phyloP scores from a whole-genome alignment of 768 basidiomycete species.

The Strobilomyces dryophilus region DNA sequence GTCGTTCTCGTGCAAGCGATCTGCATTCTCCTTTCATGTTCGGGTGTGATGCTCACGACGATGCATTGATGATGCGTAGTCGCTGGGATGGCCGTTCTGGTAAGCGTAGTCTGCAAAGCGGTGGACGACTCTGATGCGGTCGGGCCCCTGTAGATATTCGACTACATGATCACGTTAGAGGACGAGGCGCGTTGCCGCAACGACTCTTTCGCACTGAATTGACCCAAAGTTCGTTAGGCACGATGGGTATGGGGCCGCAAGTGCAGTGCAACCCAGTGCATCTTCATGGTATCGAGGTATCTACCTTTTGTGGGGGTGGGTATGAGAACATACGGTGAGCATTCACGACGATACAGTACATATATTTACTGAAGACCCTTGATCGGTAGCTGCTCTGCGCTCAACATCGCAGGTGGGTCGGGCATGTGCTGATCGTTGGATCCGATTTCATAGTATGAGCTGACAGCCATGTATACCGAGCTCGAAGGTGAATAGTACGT shows the following conservation, averaged over 20 bases:
- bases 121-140: background rate
- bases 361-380: background rate
- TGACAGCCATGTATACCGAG: conserved; percentile 2
- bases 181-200: conserved; percentile 2
- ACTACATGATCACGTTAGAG: conserved; percentile 10
- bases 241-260: conserved; percentile 17
- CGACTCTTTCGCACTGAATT: background rate
- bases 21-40: background rate
- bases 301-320: conserved; percentile 13
- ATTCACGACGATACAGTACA: too few relatives aligned
- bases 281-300: conserved; percentile 20
- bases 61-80: background rate
- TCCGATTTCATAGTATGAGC: too few relatives aligned
- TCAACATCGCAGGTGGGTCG: conserved; percentile 7
- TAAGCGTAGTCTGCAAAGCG: background rate
- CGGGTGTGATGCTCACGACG: background rate
- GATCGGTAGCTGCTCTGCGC: conserved; percentile 2
- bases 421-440: background rate
- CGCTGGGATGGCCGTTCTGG: conserved; percentile 17
- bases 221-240: conserved; percentile 3
- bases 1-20: background rate
- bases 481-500: conserved; percentile 10
- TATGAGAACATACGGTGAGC: conserved; percentile 13
- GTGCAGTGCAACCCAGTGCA: conserved; percentile 12
- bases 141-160: conserved; percentile 1